Evolutionary conservation across 768 basidiomycete genomes (phyloP), one percentile per base, ranked within the genome.

Genomic region (Rhodotorula diobovata): DNA sequence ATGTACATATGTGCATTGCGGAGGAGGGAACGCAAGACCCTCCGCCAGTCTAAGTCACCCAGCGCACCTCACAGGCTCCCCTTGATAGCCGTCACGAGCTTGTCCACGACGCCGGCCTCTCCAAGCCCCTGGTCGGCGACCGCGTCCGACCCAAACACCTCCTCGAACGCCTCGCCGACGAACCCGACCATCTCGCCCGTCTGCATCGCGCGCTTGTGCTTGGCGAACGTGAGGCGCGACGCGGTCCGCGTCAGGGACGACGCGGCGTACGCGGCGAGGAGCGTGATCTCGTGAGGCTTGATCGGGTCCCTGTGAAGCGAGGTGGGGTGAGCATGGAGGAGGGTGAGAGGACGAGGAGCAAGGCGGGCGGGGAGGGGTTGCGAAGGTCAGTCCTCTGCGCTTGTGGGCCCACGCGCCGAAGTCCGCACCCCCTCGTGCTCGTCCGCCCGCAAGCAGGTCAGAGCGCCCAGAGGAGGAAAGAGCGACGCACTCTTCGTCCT

Each of bases 191-290:
- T 87, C 76, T 93, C 91, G 76, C 89, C 83, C 7, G 91, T 93
- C 46, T 93, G 86, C 71, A 95, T 85, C 66, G 87, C 87, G 74
- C 96, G 83, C 2, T 91, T 90, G 75, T 89, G 84, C 77, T 87
- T 86, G 51, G 81, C 79, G 78, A 91, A 99, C 6, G 91, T 91
- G 32, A 85, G 81, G 43, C 86, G 85, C 63, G 91, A 93, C 25
- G 90, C 85, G 5, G 88, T 88, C 14, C 96, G 87, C 14, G 94
- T 98, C 20, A 96, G 87, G 80, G 93, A 87, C 65, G 91, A 91
- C 16, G 87, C 95, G 2, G 87, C 94, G 25, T 91, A 84, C 16
- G 93, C 90, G 0, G 93, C 91, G 16, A 97, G 81, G 15, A 95
- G 80, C 0, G 95, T 91, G 73, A 97, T 85, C 41, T 81, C 80